These are phyloP conservation scores for Streptanthus diversifolius DNA, from an alignment of 345 rosid species.

Conservation along the genomic window DNA sequence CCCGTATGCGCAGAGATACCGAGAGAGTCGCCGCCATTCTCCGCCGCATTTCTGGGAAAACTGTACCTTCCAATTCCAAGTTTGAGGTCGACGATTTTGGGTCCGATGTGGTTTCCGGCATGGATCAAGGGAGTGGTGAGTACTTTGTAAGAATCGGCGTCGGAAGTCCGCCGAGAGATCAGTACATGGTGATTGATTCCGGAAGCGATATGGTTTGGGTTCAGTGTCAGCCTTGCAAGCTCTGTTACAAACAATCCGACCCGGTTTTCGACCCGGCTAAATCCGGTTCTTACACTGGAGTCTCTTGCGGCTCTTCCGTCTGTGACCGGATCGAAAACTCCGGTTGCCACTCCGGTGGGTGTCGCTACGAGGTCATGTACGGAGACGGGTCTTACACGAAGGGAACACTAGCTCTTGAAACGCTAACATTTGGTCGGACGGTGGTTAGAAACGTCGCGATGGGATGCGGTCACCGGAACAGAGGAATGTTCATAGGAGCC, in stretches of 20 bases:
- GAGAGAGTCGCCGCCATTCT: constrained; percentile 52
- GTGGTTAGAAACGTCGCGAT: constrained; percentile 71
- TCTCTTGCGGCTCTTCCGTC: constrained; percentile 69
- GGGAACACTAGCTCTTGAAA: constrained; percentile 82
- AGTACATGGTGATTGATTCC: constrained; percentile 87
- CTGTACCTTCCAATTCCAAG: background rate
- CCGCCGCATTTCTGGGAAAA: constrained; percentile 43
- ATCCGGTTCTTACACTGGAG: constrained; percentile 71
- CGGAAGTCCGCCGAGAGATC: constrained; percentile 81
- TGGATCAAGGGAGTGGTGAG: constrained; percentile 96
- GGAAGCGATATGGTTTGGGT: constrained; percentile 99
- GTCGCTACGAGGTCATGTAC: constrained; percentile 84
- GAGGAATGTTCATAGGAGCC: constrained; percentile 92
- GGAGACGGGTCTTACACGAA: constrained; percentile 96
- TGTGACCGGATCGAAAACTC: constrained; percentile 73
- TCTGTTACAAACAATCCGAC: constrained; percentile 86
- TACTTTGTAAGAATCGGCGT: constrained; percentile 89
- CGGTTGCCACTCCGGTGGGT: constrained; percentile 71
- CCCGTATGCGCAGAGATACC: constrained; percentile 64
- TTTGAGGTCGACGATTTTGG: constrained; percentile 56
- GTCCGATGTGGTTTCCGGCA: constrained; percentile 89
- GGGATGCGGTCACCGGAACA: constrained; percentile 88
- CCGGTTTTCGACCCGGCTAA: constrained; percentile 85
- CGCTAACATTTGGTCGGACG: constrained; percentile 63
- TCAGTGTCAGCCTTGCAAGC: constrained; percentile 88